Evolutionary conservation across 345 rosid species (phyloP).

Genomic region (Euphorbia pulcherrima): DNA sequence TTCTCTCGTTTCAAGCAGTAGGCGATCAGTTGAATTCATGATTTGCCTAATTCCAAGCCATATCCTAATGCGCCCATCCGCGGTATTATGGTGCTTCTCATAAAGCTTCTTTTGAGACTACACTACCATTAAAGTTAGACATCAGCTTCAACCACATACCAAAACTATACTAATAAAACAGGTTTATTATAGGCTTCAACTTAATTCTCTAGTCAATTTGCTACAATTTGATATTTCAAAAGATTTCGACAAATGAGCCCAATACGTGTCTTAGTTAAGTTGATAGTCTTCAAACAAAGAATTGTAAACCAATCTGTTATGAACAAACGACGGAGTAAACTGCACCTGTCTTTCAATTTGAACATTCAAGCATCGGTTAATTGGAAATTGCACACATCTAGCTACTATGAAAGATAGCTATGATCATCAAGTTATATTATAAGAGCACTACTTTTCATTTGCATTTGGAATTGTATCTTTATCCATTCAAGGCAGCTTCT

Average conservation of each 20-base stretch:
- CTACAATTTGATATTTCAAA: too few species aligned
- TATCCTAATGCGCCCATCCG: slow-evolving; percentile 59
- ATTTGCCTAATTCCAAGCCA: slow-evolving; percentile 68
- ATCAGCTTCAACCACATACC: slow-evolving; percentile 10
- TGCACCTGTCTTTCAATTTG: too few species aligned
- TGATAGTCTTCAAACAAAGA: too few species aligned
- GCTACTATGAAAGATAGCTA: neutral
- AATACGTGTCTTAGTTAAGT: too few species aligned
- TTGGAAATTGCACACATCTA: neutral
- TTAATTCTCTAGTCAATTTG: too few species aligned
- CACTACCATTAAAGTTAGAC: slow-evolving; percentile 20
- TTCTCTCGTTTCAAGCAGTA: slow-evolving; percentile 53
- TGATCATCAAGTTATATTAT: neutral
- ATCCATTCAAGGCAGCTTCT: neutral
- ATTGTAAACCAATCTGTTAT: too few species aligned
- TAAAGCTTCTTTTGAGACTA: slow-evolving; percentile 66
- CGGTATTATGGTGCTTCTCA: slow-evolving; percentile 53
- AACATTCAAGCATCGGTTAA: neutral
- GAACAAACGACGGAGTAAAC: too few species aligned
- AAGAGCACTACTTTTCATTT: neutral
- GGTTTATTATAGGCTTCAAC: too few species aligned
- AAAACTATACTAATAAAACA: neutral
- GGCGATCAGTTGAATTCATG: slow-evolving; percentile 60
- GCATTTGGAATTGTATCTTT: neutral
- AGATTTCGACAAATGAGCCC: neutral